These are phyloP conservation scores for Sanghuangporus sanghuang DNA, from an alignment of 1,284 basidiomycete species.

Conservation along the genomic window DNA sequence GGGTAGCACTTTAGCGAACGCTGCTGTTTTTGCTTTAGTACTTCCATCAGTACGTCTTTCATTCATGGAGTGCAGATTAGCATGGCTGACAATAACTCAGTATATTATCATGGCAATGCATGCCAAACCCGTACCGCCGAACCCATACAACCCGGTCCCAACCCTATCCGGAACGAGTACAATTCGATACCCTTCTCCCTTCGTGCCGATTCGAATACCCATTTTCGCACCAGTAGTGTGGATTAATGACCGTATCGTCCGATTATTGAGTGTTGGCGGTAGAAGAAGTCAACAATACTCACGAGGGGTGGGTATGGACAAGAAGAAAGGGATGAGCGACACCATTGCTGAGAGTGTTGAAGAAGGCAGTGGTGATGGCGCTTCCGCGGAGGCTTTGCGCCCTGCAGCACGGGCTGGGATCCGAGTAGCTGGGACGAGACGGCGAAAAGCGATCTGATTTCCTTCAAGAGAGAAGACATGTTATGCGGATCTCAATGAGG, in stretches of 20 bases:
- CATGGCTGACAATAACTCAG: slow-evolving; percentile 32
- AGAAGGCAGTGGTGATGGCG: slow-evolving; percentile 36
- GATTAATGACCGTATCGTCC: slow-evolving; percentile 68
- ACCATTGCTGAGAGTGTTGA: slow-evolving; percentile 43
- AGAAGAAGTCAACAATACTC: slow-evolving; percentile 16
- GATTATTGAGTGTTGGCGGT: slow-evolving; percentile 50
- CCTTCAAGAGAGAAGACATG: too few species aligned
- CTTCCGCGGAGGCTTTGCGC: background rate
- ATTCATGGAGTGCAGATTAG: background rate
- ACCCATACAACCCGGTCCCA: slow-evolving; percentile 61
- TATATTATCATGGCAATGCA: slow-evolving; percentile 77
- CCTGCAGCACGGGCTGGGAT: background rate
- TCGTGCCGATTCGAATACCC: slow-evolving; percentile 71
- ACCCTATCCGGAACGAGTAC: slow-evolving; percentile 26
- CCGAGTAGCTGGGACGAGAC: background rate
- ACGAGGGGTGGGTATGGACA: slow-evolving; percentile 10
- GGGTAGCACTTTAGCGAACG: slow-evolving; percentile 69
- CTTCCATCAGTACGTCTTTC: slow-evolving; percentile 59
- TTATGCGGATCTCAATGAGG: background rate
- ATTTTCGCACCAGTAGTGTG: slow-evolving; percentile 68
- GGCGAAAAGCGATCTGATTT: background rate
- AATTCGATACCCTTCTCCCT: slow-evolving; percentile 64
- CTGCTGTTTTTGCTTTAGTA: slow-evolving; percentile 70
- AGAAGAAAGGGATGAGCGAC: slow-evolving; percentile 34
- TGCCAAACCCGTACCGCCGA: slow-evolving; percentile 56